Conservation (phyloP, 148 eudicot genomes). For the Spergularia marina region DNA sequence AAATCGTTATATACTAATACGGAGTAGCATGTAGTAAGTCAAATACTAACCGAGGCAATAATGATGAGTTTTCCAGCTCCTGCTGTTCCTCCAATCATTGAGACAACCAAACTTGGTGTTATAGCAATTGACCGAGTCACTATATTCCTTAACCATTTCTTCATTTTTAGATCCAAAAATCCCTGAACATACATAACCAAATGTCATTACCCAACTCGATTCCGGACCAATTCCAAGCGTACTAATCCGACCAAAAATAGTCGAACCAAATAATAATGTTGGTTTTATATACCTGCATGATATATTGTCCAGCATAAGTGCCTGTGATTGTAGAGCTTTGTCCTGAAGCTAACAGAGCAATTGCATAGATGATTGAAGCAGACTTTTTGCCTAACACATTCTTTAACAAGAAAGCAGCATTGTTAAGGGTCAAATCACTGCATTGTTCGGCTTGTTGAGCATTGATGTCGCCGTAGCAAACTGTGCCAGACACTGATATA, state of each 20-base stretch:
- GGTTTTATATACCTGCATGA: conserved; percentile 66
- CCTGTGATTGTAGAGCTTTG: conserved; percentile 94
- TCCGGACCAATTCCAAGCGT: too few species aligned
- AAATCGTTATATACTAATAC: too few species aligned
- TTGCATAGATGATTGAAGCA: conserved; percentile 61
- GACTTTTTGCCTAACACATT: conserved; percentile 69
- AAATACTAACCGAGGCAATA: conserved; percentile 72
- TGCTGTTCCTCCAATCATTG: conserved; percentile 73
- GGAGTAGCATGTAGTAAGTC: too few species aligned
- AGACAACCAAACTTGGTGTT: conserved; percentile 73
- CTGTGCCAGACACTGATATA: conserved; percentile 68
- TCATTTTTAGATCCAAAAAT: conserved; percentile 84
- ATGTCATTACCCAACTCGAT: too few species aligned
- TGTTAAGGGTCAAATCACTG: conserved; percentile 60
- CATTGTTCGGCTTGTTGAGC: conserved; percentile 41
- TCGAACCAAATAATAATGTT: neutral
- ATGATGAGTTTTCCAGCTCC: conserved; percentile 80
- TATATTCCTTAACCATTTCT: conserved; percentile 70
- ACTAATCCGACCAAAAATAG: too few species aligned
- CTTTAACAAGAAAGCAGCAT: conserved; percentile 81
- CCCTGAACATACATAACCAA: conserved; percentile 40
- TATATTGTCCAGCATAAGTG: conserved; percentile 92
- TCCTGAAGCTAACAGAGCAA: conserved; percentile 88
- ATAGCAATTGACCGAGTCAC: conserved; percentile 78
- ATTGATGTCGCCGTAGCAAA: conserved; percentile 45